These are phyloP conservation scores for Penicillium coffeae DNA, from an alignment of 495 filamentous ascomycete genomes.

Conservation along the genomic window DNA sequence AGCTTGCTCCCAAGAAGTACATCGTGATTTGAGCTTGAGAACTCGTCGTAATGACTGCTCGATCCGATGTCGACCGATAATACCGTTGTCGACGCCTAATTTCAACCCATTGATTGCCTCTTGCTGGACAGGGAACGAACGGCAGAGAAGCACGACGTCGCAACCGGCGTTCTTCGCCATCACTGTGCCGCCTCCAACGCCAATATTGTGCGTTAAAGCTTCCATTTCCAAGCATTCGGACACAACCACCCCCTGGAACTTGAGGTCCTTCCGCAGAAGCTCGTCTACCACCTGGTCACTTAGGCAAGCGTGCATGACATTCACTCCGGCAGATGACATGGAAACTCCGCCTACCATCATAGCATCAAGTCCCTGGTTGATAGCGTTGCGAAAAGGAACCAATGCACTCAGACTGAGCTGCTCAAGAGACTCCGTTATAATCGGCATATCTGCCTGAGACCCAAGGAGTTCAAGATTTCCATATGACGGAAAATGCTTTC, in stretches of 20 bases:
- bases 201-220: constrained; percentile 82
- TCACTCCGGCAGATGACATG: constrained; percentile 79
- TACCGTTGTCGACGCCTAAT: constrained; percentile 77
- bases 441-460: constrained; percentile 79
- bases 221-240: constrained; percentile 97
- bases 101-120: constrained; percentile 84
- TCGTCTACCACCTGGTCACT: constrained; percentile 89
- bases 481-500: constrained; percentile 91
- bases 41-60: constrained; percentile 70
- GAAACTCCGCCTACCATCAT: constrained; percentile 93
- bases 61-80: constrained; percentile 72
- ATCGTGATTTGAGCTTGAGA: constrained; percentile 68
- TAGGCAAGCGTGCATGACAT: constrained; percentile 87
- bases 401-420: constrained; percentile 79
- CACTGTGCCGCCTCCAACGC: constrained; percentile 85
- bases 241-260: constrained; percentile 86
- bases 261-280: constrained; percentile 72
- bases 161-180: constrained; percentile 94
- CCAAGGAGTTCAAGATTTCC: constrained; percentile 90
- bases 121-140: constrained; percentile 78
- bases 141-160: constrained; percentile 79
- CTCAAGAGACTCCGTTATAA: constrained; percentile 87
- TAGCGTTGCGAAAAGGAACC: constrained; percentile 83
- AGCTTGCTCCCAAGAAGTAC: constrained; percentile 79
- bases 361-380: constrained; percentile 74